phyloP scores from a whole-genome alignment of 352 stramenopile genomes.

The Elongisporangium undulatum region DNA sequence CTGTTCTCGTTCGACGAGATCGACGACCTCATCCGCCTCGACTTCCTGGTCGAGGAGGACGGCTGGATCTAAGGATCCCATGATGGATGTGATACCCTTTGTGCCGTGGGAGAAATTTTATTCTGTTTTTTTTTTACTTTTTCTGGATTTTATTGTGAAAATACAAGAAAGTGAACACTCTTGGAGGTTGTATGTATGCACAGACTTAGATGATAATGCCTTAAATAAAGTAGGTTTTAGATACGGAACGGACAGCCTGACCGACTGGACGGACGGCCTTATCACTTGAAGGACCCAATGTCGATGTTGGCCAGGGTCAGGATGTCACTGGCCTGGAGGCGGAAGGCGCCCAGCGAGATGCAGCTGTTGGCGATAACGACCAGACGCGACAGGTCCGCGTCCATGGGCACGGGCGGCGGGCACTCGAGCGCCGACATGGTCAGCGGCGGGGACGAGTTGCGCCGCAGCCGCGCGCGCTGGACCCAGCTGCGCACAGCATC shows the following conservation, averaged over 20 bases:
- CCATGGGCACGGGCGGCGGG: slow-evolving; percentile 31
- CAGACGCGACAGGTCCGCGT: slow-evolving; percentile 22
- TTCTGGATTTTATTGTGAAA: background rate
- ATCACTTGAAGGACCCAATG: slow-evolving; percentile 14
- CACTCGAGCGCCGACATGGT: slow-evolving; percentile 30
- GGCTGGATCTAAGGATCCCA: slow-evolving; percentile 61
- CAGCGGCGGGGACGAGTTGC: background rate
- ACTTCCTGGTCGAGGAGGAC: slow-evolving; percentile 81
- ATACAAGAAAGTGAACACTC: no score
- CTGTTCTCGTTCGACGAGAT: slow-evolving; percentile 51
- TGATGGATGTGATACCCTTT: background rate
- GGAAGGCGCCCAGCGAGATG: slow-evolving; percentile 19
- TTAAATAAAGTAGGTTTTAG: background rate
- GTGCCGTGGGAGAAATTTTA: background rate
- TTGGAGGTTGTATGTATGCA: no score
- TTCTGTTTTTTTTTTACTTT: background rate
- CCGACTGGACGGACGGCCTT: no score
- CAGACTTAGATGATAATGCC: no score
- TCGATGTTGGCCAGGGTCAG: slow-evolving; percentile 36
- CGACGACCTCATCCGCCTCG: slow-evolving; percentile 59
- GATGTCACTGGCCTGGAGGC: background rate
- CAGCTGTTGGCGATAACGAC: slow-evolving; percentile 33
- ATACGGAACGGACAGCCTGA: no score
- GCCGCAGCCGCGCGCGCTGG: background rate
- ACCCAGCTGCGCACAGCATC: slow-evolving; percentile 2